Evolutionary conservation across 345 rosid species (phyloP), one percentile per base, ranked within the genome.

Genomic region (Gossypium mustelinum): DNA sequence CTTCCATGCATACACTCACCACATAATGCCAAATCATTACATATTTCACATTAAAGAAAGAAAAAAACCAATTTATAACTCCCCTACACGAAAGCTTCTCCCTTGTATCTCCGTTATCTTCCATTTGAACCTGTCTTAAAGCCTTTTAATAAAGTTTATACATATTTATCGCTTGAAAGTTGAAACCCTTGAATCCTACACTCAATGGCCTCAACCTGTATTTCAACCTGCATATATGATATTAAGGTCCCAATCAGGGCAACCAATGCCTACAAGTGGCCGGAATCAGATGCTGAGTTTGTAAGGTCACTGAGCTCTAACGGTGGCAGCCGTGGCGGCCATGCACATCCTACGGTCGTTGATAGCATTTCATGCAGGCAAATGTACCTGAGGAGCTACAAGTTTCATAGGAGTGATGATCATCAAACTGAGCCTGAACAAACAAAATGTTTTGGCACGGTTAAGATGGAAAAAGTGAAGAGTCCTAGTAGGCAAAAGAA

Each of bases 171-270:
- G n/a, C 12, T n/a, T 64, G 68, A 17, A 64, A 64, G 5, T 45
- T 1, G 50, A 43, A 43, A 34, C 0, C 69, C 51, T 12, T 41
- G 48, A 64, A 0, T 2, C 59, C 20, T 34, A 10, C 7, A 51
- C 1, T 48, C 10, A 18, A 92, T 91, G 98, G 85, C 74, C 60
- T 89, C 97, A 11, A 88, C 84, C 29, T 93, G 97, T 84, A 87
- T 93, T 78, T 87, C 97, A 13, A 88, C 81, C 82, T 93, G 98
- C 77, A 83, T 90, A 60, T 82, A 86, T 67, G 95, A 94, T 56
- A 68, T 92, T n/a, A 81, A 84, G 22, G 92, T 91, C 79, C 86
- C 94, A 6, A 87, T 89, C 14, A 86, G 95, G 22, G 84, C 91
- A 72, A 83, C 88, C 1, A 91, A 87, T 65, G 87, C 87, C 74